phyloP scores from a whole-genome alignment of 805 yeast genomes.

The Lachancea cidri region DNA sequence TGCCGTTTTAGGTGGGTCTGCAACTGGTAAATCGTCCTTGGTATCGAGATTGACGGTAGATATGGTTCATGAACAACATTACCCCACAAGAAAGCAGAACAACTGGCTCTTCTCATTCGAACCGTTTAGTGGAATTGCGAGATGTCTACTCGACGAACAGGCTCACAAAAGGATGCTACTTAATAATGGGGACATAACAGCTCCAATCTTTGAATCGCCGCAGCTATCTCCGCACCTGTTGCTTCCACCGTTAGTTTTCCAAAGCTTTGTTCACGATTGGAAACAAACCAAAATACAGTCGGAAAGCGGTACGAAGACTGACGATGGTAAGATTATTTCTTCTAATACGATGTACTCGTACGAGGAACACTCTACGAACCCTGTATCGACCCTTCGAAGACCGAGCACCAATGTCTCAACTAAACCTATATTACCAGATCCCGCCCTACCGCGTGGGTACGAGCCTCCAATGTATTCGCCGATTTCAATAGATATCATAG shows the following conservation, averaged over 20 bases:
- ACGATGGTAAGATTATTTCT: background rate
- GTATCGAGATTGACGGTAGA: conserved; percentile 45
- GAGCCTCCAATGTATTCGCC: conserved; percentile 53
- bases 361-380: background rate
- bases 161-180: conserved; percentile 38
- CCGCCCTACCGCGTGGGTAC: conserved; percentile 19
- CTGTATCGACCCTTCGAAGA: background rate
- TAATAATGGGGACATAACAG: conserved; percentile 14
- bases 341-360: conserved; percentile 5
- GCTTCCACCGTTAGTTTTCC: conserved; percentile 38
- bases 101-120: conserved; percentile 52
- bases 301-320: conserved; percentile 13
- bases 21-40: conserved; percentile 57
- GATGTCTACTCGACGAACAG: conserved; percentile 44
- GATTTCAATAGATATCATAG: conserved; percentile 61
- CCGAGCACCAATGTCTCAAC: background rate
- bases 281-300: conserved; percentile 15
- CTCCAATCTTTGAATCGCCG: conserved; percentile 32
- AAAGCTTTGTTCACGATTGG: conserved; percentile 28
- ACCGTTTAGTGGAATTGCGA: conserved; percentile 38
- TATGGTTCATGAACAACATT: conserved; percentile 59
- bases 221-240: conserved; percentile 26
- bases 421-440: background rate
- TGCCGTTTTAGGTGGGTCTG: conserved; percentile 56
- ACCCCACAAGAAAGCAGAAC: conserved; percentile 62